Base-by-base conservation (phyloP, 2,329 filamentous ascomycete genomes). In the Sporothrix brunneoviolacea region DNA sequence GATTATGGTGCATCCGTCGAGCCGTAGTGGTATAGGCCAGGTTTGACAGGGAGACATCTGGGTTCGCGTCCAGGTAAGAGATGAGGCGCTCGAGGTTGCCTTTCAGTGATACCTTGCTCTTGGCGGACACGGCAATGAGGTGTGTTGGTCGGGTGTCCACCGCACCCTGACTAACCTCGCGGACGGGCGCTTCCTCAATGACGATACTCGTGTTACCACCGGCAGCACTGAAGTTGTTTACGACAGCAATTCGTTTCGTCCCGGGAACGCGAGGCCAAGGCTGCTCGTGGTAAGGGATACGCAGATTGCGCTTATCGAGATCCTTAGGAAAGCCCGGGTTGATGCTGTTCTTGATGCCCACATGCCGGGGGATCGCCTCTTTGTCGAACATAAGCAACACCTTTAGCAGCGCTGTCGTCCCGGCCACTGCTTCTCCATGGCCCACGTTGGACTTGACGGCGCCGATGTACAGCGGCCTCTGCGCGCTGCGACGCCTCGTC, bases 141-240 rank as follows among this genome's bases (percentile, higher is more conserved):
- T 86, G 77, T 2, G 70, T 69, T 15, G 65, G 67, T 18, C 83
- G 75, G 7, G 77, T 68, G 55, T 86, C 81, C 3, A 57, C 51
- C 12, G 56, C 59, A 10, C 61, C 58, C 13, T 56, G 58, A n/a
- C n/a, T n/a, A n/a, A n/a, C n/a, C 10, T 58, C 59, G 12, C 59
- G 60, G 51, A 58, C 59, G 3, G 79, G 79, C 0, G 70, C 77
- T 54, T 86, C 83, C 60, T 86, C 80, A 2, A 88, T 59, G 6
- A 88, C 63, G 21, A 87, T 62, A 15, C 81, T 78, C 1, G 83
- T 86, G 65, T 88, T 88, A 28, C 84, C 84, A 56, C 84, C 84
- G 48, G 84, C 82, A 7, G 84, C 84, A 55, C 78, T 79, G 61
- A 86, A 87, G 67, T 85, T 86, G 68, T 88, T 88, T 55, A 85